These are phyloP conservation scores for Hypoxylon crocopeplum DNA, from an alignment of 495 filamentous ascomycete genomes.

Conservation along the genomic window DNA sequence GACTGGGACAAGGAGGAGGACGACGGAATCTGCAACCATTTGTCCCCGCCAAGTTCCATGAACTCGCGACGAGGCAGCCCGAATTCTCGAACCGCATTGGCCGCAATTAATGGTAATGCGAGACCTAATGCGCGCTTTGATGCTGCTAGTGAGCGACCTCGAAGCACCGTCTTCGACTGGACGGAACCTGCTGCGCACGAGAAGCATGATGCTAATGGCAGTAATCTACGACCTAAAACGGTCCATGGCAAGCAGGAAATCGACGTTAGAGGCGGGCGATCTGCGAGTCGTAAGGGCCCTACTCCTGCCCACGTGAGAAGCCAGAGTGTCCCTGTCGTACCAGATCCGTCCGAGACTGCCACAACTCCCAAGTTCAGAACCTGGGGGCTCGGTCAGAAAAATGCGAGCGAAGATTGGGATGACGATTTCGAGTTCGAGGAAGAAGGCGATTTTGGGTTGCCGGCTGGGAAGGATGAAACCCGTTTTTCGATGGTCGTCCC, in stretches of 20 bases:
- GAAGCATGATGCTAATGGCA: constrained; percentile 58
- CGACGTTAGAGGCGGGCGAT: constrained; percentile 74
- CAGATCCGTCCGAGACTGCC: constrained; percentile 64
- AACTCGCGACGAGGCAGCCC: constrained; percentile 56
- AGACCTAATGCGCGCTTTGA: constrained; percentile 42
- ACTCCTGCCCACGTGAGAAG: constrained; percentile 84
- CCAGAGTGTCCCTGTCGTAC: constrained; percentile 91
- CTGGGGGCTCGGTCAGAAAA: constrained; percentile 86
- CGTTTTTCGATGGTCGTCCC: constrained; percentile 75
- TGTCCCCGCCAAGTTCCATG: constrained; percentile 61
- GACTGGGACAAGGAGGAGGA: constrained; percentile 67
- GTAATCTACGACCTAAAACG: constrained; percentile 77
- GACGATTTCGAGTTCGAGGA: constrained; percentile 83
- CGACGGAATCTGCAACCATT: constrained; percentile 54
- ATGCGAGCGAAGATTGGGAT: constrained; percentile 83
- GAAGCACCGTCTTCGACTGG: constrained; percentile 84
- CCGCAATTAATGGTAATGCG: constrained; percentile 49
- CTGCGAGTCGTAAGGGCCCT: constrained; percentile 75
- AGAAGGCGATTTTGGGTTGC: constrained; percentile 43
- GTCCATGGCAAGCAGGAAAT: constrained; percentile 88
- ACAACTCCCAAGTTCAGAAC: constrained; percentile 83
- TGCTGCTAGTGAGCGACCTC: constrained; percentile 53
- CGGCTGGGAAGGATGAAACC: constrained; percentile 51
- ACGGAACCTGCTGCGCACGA: constrained; percentile 71
- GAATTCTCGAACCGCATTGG: constrained; percentile 50